Evolutionary conservation across 2,329 filamentous ascomycete genomes (phyloP).

Genomic region (Neonectria punicea): DNA sequence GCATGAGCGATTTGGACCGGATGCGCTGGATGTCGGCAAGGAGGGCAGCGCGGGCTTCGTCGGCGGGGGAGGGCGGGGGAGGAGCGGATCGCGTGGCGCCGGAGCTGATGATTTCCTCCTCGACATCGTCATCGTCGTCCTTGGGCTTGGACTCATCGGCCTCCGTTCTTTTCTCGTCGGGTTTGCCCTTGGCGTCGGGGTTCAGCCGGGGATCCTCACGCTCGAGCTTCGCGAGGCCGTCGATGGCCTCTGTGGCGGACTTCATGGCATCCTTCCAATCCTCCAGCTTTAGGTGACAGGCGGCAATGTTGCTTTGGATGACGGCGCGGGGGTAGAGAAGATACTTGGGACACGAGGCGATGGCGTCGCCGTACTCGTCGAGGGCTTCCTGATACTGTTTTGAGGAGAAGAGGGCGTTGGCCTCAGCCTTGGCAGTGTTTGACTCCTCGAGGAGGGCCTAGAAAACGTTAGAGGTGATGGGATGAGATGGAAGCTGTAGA

Average conservation of each 20-base stretch:
- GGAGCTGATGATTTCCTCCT: slow-evolving; percentile 69
- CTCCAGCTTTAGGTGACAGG: slow-evolving; percentile 84
- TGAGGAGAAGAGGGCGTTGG: slow-evolving; percentile 81
- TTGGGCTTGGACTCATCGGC: slow-evolving; percentile 49
- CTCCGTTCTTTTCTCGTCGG: slow-evolving; percentile 55
- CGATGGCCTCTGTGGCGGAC: slow-evolving; percentile 76
- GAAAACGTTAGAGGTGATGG: not conserved
- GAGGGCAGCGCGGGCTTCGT: slow-evolving; percentile 35
- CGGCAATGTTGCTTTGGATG: slow-evolving; percentile 87
- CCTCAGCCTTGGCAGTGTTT: slow-evolving; percentile 76
- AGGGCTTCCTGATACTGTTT: slow-evolving; percentile 82
- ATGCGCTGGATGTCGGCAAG: slow-evolving; percentile 77
- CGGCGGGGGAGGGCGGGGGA: slow-evolving; percentile 34
- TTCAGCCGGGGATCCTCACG: slow-evolving; percentile 48
- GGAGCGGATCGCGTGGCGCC: slow-evolving; percentile 64
- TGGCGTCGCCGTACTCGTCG: slow-evolving; percentile 82
- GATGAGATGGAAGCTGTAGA: not conserved
- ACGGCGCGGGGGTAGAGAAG: slow-evolving; percentile 90
- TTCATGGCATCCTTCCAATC: slow-evolving; percentile 88
- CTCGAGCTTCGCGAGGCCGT: slow-evolving; percentile 74
- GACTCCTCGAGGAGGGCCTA: slow-evolving; percentile 77
- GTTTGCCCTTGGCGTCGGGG: slow-evolving; percentile 26
- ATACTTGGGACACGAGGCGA: slow-evolving; percentile 82
- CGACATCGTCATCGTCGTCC: slow-evolving; percentile 56
- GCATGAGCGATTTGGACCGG: slow-evolving; percentile 83